Percentiles rank a stretch among this genome's conserved stretches.
These are phyloP conservation scores for Pichia thaimueangensis DNA, from an alignment of 805 yeast species.

Conservation along the genomic window DNA sequence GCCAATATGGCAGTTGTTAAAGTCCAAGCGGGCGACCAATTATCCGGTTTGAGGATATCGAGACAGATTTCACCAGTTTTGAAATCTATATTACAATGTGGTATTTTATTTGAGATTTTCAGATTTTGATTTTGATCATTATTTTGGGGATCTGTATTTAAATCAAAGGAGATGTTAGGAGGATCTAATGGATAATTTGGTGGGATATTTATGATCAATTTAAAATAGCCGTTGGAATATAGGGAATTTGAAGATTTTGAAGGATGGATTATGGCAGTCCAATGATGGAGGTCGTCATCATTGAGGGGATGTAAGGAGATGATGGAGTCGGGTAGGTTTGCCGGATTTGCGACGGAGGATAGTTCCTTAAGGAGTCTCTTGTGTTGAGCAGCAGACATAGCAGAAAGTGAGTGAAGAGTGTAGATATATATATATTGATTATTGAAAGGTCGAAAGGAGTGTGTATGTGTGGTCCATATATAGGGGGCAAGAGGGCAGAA, in stretches of 20 bases:
- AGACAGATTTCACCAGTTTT: constrained; percentile 65
- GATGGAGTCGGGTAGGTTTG: constrained; percentile 20
- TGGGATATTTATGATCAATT: constrained; percentile 40
- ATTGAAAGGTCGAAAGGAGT: background rate
- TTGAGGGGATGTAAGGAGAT: constrained; percentile 1
- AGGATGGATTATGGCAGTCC: constrained; percentile 49
- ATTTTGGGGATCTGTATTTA: constrained; percentile 11
- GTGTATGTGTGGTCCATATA: background rate
- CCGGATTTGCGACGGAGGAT: constrained; percentile 13
- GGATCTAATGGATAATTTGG: constrained; percentile 51
- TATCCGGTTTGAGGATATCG: constrained; percentile 46
- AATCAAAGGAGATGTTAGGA: constrained; percentile 44
- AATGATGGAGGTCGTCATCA: constrained; percentile 19
- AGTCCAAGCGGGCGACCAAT: constrained; percentile 77
- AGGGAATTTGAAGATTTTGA: constrained; percentile 40
- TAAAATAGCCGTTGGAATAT: constrained; percentile 49
- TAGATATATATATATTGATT: background rate
- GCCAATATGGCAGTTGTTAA: constrained; percentile 50
- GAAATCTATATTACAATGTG: constrained; percentile 46
- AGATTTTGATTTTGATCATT: background rate
- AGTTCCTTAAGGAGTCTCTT: constrained; percentile 35
- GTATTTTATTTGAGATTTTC: constrained; percentile 25
- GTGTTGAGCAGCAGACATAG: background rate
- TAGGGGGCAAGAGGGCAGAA: too few species aligned
- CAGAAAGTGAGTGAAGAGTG: background rate